These are phyloP conservation scores for Kurtzmaniella fragi DNA, from an alignment of 805 yeast species.

Conservation along the genomic window DNA sequence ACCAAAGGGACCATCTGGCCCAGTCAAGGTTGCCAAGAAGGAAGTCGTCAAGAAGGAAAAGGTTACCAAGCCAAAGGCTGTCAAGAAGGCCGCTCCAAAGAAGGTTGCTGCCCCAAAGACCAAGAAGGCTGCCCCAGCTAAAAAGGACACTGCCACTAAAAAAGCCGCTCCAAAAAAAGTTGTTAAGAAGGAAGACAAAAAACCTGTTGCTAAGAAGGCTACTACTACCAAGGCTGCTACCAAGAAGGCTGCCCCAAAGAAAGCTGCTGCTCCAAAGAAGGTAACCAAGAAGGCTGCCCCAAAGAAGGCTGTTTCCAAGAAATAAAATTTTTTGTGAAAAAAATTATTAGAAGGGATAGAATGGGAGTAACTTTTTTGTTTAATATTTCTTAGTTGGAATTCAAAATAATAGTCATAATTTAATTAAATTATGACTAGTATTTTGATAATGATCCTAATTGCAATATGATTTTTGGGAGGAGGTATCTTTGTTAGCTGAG, in stretches of 20 bases:
- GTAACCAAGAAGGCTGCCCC: slow-evolving; percentile 10
- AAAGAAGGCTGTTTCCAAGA: slow-evolving; percentile 10
- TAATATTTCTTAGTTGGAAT: no score
- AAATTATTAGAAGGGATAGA: neutral
- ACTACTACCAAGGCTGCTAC: slow-evolving; percentile 15
- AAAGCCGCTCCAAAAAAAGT: slow-evolving; percentile 8
- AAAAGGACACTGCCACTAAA: slow-evolving; percentile 14
- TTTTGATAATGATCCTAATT: no score
- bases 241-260: slow-evolving; percentile 14
- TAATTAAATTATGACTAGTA: no score
- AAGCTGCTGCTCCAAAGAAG: slow-evolving; percentile 24
- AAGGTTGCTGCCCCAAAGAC: slow-evolving; percentile 18
- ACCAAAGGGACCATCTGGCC: slow-evolving; percentile 90
- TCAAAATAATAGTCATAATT: no score
- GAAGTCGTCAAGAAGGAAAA: slow-evolving; percentile 26
- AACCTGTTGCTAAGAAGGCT: slow-evolving; percentile 10
- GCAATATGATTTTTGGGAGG: no score
- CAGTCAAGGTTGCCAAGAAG: slow-evolving; percentile 61
- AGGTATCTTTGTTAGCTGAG: no score
- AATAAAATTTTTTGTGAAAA: neutral
- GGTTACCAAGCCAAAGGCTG: slow-evolving; percentile 15
- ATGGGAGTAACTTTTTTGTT: no score
- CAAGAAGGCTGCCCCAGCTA: slow-evolving; percentile 18
- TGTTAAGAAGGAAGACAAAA: slow-evolving; percentile 5
- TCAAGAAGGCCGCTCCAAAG: slow-evolving; percentile 16